Base-by-base conservation (phyloP, 257 asterid genomes). In the Solanum habrochaites region DNA sequence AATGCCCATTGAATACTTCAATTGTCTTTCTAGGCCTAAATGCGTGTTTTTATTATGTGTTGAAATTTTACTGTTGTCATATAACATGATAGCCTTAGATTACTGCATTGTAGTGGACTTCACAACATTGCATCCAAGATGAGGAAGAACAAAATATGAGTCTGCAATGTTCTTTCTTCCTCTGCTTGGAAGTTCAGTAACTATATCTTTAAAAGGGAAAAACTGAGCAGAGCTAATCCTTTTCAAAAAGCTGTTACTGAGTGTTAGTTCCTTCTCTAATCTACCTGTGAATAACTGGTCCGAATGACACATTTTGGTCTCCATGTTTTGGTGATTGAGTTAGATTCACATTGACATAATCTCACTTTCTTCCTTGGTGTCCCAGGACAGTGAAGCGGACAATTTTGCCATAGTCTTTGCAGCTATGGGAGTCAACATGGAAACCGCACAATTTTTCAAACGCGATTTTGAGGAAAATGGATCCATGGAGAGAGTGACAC, bases 401-500 rank as follows among this genome's bases (percentile, higher is more conserved):
- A 94, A 96, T 90, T 96, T 96, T 92, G 99, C 99, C 86, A 96
- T 96, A 90, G 99, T 96, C 90, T 96, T 96, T 92, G 99, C 99
- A 52, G 99, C 99, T 87, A 96, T 96, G 99, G 99, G 99, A 92
- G 99, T 96, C 74, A 96, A 96, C 94, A 96, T 96, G 99, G 99
- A 96, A 92, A 96, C 99, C 23, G 99, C 99, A 74, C 99, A 95
- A 87, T 96, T 96, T 90, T 96, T 96, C 90, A 96, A 96, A 91
- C 98, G 99, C 88, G 99, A 96, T 93, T 96, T 96, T 85, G 99
- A 96, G 96, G 99, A 96, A 91, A 96, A 96, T 88, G 99, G 99
- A 72, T 96, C 99, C 23, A 96, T 96, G 99, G 99, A 96, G 91
- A 95, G 99, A 92, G 99, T 96, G 89, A 96, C 99, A 40, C 98